Evolutionary conservation across 345 rosid species (phyloP).

Genomic region (Balakata baccata): DNA sequence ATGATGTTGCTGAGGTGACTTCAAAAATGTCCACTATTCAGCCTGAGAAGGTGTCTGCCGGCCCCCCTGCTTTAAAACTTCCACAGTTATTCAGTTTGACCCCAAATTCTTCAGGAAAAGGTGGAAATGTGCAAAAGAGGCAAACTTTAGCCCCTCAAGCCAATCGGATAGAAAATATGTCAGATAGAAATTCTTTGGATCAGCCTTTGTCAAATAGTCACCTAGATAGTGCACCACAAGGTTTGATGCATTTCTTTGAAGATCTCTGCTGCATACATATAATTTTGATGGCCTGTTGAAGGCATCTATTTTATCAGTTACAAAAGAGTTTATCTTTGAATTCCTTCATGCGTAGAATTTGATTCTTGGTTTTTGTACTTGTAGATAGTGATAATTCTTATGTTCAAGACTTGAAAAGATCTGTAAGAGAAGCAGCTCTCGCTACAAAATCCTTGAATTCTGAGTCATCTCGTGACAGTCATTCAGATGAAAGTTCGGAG

Average conservation of each 20-base stretch:
- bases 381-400: constrained; percentile 64
- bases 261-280: neutral
- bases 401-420: constrained; percentile 76
- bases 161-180: constrained; percentile 55
- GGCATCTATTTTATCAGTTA: constrained; percentile 8
- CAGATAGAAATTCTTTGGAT: constrained; percentile 54
- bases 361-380: constrained; percentile 26
- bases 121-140: constrained; percentile 72
- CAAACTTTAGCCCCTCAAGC: constrained; percentile 49
- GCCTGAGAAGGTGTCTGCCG: constrained; percentile 71
- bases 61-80: constrained; percentile 73
- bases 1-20: constrained; percentile 64
- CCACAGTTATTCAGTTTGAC: constrained; percentile 91
- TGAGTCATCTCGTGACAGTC: constrained; percentile 66
- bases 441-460: constrained; percentile 54
- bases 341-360: constrained; percentile 16
- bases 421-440: constrained; percentile 90
- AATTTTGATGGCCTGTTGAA: constrained; percentile 1
- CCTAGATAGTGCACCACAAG: constrained; percentile 53
- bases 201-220: constrained; percentile 49
- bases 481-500: constrained; percentile 73
- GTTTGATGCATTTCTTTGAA: constrained; percentile 38
- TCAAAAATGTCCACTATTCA: constrained; percentile 68
- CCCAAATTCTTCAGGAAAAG: constrained; percentile 85
- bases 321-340: constrained; percentile 5